These are phyloP conservation scores for Lagenidium giganteum DNA, from an alignment of 352 stramenopile species.

Conservation along the genomic window DNA sequence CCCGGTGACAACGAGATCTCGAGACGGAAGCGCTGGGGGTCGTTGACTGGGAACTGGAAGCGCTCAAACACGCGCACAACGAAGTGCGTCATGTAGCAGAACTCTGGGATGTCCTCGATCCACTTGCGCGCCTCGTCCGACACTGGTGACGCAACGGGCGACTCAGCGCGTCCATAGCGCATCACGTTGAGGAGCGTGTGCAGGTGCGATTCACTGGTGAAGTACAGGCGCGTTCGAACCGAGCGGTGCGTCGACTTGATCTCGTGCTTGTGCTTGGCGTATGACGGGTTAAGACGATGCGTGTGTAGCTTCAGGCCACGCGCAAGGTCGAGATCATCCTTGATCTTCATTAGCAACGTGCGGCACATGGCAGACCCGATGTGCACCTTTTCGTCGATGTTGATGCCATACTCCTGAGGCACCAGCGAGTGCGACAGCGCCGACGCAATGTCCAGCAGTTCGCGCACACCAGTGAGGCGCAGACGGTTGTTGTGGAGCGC, in stretches of 20 bases:
- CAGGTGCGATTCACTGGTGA: slow-evolving; percentile 99
- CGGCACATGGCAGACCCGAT: slow-evolving; percentile 86
- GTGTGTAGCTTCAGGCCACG: slow-evolving; percentile 66
- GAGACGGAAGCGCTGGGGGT: slow-evolving; percentile 77
- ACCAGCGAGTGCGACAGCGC: slow-evolving; percentile 88
- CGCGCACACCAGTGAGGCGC: slow-evolving; percentile 88
- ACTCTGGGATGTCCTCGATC: slow-evolving; percentile 91
- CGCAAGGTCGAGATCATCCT: slow-evolving; percentile 80
- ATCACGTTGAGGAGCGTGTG: slow-evolving; percentile 98
- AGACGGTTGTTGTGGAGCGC: slow-evolving; percentile 97
- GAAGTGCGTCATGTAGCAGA: slow-evolving; percentile 99
- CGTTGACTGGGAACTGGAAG: slow-evolving; percentile 51
- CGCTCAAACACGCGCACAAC: slow-evolving; percentile 98
- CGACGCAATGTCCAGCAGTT: slow-evolving; percentile 94
- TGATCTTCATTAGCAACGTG: slow-evolving; percentile 86
- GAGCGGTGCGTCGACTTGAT: slow-evolving; percentile 92
- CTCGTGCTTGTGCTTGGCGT: slow-evolving; percentile 71
- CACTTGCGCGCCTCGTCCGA: slow-evolving; percentile 76
- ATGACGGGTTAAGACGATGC: slow-evolving; percentile 77
- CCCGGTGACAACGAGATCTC: slow-evolving; percentile 84
- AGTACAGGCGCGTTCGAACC: slow-evolving; percentile 99
- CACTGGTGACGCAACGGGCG: slow-evolving; percentile 42
- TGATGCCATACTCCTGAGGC: slow-evolving; percentile 88
- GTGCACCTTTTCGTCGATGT: slow-evolving; percentile 81
- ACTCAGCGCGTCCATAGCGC: slow-evolving; percentile 77